phyloP scores from a whole-genome alignment of 192 early-diverging fungal species.

The Gaertneriomyces semiglobifer region DNA sequence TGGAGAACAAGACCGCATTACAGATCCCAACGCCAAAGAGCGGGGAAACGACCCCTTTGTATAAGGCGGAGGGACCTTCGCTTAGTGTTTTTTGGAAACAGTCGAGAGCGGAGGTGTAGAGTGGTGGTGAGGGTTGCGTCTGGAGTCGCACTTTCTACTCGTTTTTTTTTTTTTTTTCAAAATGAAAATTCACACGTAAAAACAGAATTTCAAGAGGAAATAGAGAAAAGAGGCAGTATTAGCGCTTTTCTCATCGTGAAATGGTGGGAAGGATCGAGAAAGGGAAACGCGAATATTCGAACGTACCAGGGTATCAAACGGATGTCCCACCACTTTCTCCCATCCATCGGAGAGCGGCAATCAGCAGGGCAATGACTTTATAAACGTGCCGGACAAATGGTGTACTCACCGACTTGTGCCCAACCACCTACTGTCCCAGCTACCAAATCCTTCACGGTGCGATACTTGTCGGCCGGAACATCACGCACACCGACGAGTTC shows the following conservation, averaged over 20 bases:
- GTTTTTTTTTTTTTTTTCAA: too few relatives aligned
- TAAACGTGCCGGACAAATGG: too few relatives aligned
- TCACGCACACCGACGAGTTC: too few relatives aligned
- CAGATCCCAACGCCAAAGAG: slow-evolving; percentile 68
- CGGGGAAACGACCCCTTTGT: slow-evolving; percentile 68
- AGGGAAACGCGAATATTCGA: background rate
- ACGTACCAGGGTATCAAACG: slow-evolving; percentile 59
- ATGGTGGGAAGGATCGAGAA: background rate
- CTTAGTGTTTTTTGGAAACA: slow-evolving; percentile 50
- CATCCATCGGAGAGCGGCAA: background rate
- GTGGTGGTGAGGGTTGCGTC: slow-evolving; percentile 57
- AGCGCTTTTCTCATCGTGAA: background rate
- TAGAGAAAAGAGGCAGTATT: background rate
- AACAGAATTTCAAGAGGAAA: too few relatives aligned
- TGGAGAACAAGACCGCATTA: slow-evolving; percentile 68
- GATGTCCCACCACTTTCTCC: slow-evolving; percentile 46
- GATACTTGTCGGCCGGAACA: too few relatives aligned
- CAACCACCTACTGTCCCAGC: slow-evolving; percentile 65
- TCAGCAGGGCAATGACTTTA: background rate
- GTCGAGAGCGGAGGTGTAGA: slow-evolving; percentile 59
- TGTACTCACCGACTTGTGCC: slow-evolving; percentile 66
- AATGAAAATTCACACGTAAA: slow-evolving; percentile 4
- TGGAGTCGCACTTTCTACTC: slow-evolving; percentile 57
- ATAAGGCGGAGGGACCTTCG: slow-evolving; percentile 60
- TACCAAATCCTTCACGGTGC: background rate